phyloP scores from a whole-genome alignment of 2,329 filamentous ascomycete genomes.

The Aspergillus carbonarius region DNA sequence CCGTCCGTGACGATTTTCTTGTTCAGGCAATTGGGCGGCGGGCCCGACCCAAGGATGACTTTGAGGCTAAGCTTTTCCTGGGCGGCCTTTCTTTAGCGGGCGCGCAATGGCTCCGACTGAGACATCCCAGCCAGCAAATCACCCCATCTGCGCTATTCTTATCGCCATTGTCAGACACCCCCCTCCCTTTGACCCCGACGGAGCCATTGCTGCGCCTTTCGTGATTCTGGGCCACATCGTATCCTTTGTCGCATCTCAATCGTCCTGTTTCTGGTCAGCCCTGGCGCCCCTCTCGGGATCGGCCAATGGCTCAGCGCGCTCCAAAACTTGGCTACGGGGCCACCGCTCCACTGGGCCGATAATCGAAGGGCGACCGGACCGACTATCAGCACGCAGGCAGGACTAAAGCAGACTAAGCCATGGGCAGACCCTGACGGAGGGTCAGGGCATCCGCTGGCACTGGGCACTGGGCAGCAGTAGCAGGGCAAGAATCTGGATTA shows the following conservation, averaged over 20 bases:
- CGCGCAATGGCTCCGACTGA: neutral
- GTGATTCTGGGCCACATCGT: too few relatives aligned
- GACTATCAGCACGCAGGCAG: neutral
- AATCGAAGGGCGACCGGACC: neutral
- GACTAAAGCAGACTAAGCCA: neutral
- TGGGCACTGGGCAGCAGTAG: too few relatives aligned
- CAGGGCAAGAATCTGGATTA: neutral
- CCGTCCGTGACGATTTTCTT: too few relatives aligned
- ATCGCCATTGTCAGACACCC: neutral
- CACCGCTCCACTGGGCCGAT: neutral
- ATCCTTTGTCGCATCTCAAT: too few relatives aligned
- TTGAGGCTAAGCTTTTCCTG: conserved; percentile 1
- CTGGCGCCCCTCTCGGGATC: neutral
- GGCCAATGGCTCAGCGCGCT: neutral
- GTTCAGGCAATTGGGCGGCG: neutral
- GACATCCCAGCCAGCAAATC: neutral
- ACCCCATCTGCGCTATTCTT: neutral
- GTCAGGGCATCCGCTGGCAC: neutral
- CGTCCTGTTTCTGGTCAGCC: neutral
- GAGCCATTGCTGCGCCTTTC: too few relatives aligned
- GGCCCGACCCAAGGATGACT: neutral
- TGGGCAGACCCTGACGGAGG: conserved; percentile 4
- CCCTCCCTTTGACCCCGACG: neutral
- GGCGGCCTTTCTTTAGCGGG: neutral
- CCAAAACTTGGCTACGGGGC: neutral